Evolutionary conservation across 768 basidiomycete species (phyloP), one percentile per base, ranked within the genome.

Genomic region (Russula sp.): DNA sequence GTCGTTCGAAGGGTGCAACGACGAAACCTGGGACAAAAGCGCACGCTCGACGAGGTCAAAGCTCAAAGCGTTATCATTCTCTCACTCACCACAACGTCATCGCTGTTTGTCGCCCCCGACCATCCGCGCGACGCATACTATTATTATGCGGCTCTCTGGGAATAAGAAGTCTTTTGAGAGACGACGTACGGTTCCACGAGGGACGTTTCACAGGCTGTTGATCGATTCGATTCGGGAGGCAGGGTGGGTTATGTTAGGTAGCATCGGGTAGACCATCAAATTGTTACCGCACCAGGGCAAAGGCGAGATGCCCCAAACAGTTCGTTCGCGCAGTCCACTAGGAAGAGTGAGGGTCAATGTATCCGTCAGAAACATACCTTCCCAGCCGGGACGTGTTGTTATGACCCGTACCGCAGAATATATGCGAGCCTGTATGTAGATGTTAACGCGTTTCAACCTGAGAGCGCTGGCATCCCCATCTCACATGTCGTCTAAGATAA

Each of bases 321-420:
- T 71, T 92, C 88, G 71, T 90, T 92, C 28, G 92, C 92, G 72
- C 92, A 94, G 30, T 89, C 87, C 61, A 92, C 91, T 91, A 54
- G 55, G 52, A 62, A 26, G n/a, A n/a, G 56, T 49, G 48, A 58
- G 28, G 36, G 32, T 38, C 24, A 42, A 38, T 32, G 48, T 22
- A 67, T 11, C 51, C 40, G 42, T 40, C 48, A 44, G 55, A 46
- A 36, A 18, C 8, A 22, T 49, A 44, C 26, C 18, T 38, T 38
- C n/a, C 38, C 56, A 9, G 28, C 38, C 5, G 8, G 24, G 22
- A 36, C n/a, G 2, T 8, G 30, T 10, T 30, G 28, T 42, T 54
- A 40, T 24, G 16, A 13, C 49, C 22, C 58, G 50, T 61, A 88
- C 90, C 80, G 72, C 90, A 92, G 72, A 92, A 92, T 75, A 92